phyloP scores from a whole-genome alignment of 345 rosid genomes.

The Eucalyptus curtisii region DNA sequence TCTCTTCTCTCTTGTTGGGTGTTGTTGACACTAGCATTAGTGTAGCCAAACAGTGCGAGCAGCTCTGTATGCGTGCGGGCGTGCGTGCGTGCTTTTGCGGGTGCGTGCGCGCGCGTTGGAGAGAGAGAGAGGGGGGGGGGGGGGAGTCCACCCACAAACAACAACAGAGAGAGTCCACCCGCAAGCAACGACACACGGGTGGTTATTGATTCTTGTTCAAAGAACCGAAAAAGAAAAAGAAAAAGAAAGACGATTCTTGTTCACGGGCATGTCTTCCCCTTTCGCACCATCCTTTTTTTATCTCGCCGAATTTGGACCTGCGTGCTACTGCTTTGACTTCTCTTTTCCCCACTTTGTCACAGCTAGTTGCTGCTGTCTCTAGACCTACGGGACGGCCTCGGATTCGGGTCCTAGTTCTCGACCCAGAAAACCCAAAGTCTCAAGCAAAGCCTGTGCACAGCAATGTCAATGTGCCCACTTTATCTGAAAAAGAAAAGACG shows the following conservation, averaged over 20 bases:
- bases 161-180: neutral
- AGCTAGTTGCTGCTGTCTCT: neutral
- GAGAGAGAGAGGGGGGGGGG: neutral
- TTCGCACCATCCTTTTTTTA: neutral
- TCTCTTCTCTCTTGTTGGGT: conserved; percentile 1
- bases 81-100: neutral
- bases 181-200: neutral
- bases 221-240: neutral
- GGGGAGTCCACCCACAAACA: neutral
- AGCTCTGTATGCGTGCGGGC: neutral
- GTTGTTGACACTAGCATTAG: conserved; percentile 53
- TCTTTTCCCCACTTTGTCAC: neutral
- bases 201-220: neutral
- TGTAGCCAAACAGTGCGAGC: neutral
- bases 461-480: neutral
- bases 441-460: neutral
- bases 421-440: neutral
- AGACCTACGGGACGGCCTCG: neutral
- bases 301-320: neutral
- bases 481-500: neutral
- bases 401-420: neutral
- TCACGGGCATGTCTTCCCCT: neutral
- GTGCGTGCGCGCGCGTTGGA: neutral
- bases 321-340: neutral
- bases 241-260: neutral